Base-by-base conservation (phyloP, 768 basidiomycete species). In the Naganishia kalamii region DNA sequence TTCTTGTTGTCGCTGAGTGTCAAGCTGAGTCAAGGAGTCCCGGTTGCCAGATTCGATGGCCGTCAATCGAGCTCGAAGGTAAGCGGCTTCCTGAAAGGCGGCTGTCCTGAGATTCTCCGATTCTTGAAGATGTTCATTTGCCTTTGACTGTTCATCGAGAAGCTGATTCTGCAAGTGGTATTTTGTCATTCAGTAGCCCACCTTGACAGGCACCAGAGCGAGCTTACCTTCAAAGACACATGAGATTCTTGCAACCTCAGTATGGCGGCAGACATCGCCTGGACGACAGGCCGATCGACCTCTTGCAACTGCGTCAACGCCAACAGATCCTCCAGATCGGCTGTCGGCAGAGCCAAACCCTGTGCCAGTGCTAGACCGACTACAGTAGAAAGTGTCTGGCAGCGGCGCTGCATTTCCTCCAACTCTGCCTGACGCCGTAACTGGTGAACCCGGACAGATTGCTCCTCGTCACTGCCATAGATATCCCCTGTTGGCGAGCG, bases 1-100 rank as follows among this genome's bases (percentile, higher is more conserved):
- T 69, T 88, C 89, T 30, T 83, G 75, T 3, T 86, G 84, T 69
- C 92, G 89, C 54, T 91, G 88, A 12, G 86, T 85, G 69, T 96
- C 92, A 6, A 93, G 74, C 30, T 86, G 86, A 33, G 81, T 79
- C 1, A 85, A 72, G 35, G 94, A 92, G 6, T 79, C 73, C 11
- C 86, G 83, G 19, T 85, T 84, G 47, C 84, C 82, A 0, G 84
- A 79, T 75, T 98, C 96, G 57, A 90, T 79, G 0, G 94, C 92
- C 2, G 86, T 84, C n/a, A 94, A 81, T 79, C 98, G 97, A 50
- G 93, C 90, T 54, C 93, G 90, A 75, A 92, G 96, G 80, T 88
- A 97, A 0, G 92, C 90, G 2, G 93, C 89, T 78, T 99, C 96
- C 77, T 98, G 90, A 8, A 89, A 79, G 0, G 96, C 96, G 0